Conservation (phyloP, 306 rosid genomes). For the Psophocarpus tetragonolobus region DNA sequence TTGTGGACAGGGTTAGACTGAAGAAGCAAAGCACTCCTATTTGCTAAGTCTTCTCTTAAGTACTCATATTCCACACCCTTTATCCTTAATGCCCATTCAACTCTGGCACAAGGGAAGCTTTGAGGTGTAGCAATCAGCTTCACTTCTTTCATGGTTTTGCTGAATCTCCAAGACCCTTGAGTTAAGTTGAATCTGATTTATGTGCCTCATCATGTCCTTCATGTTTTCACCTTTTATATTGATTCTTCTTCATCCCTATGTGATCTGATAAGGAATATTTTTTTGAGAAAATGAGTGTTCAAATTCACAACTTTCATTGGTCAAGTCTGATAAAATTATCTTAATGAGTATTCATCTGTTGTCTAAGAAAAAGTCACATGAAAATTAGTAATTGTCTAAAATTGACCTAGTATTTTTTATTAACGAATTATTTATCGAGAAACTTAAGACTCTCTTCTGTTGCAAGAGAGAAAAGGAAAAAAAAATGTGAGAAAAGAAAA, state of each 20-base stretch:
- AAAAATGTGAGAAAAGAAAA: too few species aligned
- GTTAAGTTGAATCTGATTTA: background rate
- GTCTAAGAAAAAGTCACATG: background rate
- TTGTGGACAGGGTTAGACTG: constrained; percentile 53
- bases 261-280: background rate
- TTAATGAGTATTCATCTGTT: background rate
- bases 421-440: too few species aligned
- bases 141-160: constrained; percentile 41
- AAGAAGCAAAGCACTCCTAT: constrained; percentile 51
- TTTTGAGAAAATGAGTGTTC: background rate
- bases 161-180: background rate
- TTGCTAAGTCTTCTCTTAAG: constrained; percentile 39
- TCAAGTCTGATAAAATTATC: background rate
- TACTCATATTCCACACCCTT: constrained; percentile 55
- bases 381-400: background rate
- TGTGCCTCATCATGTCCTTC: background rate
- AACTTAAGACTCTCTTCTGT: too few species aligned
- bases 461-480: too few species aligned
- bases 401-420: background rate
- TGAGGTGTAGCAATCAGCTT: constrained; percentile 40
- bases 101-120: constrained; percentile 47
- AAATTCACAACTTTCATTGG: background rate
- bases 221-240: background rate
- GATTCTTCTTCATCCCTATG: background rate
- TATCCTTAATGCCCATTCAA: constrained; percentile 52